Conservation (phyloP, 352 stramenopile species). For the Pythium monospermum region DNA sequence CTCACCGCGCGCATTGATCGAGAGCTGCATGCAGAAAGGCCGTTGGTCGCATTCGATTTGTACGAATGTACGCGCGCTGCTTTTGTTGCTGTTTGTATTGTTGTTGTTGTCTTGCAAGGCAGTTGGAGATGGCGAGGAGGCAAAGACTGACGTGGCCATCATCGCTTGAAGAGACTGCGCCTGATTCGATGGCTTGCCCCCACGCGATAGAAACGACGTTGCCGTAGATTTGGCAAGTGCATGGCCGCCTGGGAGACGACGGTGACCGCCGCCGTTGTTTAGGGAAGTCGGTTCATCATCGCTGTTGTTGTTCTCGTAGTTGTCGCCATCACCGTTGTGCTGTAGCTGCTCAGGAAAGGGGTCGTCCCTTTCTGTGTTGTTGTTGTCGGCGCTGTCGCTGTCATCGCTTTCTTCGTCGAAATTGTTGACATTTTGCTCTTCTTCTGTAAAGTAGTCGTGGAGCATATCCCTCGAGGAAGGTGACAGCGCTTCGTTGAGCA, state of each 20-base stretch:
- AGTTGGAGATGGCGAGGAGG: neutral
- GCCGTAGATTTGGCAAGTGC: too few species aligned
- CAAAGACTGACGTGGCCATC: neutral
- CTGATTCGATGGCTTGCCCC: too few species aligned
- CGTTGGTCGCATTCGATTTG: constrained; percentile 40
- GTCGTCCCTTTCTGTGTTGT: too few species aligned
- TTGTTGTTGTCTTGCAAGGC: neutral
- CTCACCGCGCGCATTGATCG: constrained; percentile 22
- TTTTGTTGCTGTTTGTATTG: neutral
- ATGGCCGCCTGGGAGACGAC: too few species aligned
- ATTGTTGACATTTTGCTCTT: neutral
- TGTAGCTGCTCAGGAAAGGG: too few species aligned
- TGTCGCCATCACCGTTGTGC: too few species aligned
- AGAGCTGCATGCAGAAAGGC: constrained; percentile 49
- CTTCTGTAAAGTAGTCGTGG: constrained; percentile 32
- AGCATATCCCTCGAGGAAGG: constrained; percentile 43
- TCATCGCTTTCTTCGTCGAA: neutral
- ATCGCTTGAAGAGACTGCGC: too few species aligned
- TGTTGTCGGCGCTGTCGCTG: neutral
- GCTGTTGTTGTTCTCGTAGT: too few species aligned
- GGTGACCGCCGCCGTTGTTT: too few species aligned
- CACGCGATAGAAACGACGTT: too few species aligned
- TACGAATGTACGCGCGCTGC: constrained; percentile 26
- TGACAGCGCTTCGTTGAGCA: constrained; percentile 57
- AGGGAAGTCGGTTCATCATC: too few species aligned